A percentile compares a stretch with the other conserved stretches of the same genome.
Evolutionary conservation across 75 land plant genomes (phyloP).

Genomic region (Cryptomeria japonica): DNA sequence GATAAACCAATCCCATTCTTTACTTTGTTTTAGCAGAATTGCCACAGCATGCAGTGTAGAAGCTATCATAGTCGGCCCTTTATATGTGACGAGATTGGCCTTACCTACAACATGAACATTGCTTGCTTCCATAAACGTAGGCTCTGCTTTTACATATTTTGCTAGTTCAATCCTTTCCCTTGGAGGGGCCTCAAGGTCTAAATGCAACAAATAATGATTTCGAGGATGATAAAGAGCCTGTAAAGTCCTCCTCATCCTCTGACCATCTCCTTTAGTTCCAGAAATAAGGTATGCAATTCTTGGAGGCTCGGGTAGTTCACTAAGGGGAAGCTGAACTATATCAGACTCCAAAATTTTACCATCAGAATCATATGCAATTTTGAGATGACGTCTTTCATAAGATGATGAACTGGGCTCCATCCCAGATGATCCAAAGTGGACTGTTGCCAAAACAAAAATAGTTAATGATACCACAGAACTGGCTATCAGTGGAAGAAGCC

Average conservation of each 20-base stretch:
- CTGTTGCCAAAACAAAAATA: constrained; percentile 31
- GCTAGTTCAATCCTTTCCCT: constrained; percentile 66
- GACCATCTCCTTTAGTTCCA: constrained; percentile 66
- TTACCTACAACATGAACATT: constrained; percentile 81
- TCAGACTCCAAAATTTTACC: constrained; percentile 4
- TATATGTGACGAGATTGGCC: constrained; percentile 66
- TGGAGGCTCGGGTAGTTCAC: constrained; percentile 49
- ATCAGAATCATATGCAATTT: background rate
- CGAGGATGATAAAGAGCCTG: constrained; percentile 81
- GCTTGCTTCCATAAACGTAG: constrained; percentile 31
- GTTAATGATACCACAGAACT: constrained; percentile 58
- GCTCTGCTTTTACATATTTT: constrained; percentile 41
- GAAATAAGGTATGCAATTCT: constrained; percentile 80
- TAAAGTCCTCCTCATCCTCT: constrained; percentile 48
- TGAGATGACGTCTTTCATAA: background rate
- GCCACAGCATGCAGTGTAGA: constrained; percentile 72
- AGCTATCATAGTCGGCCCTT: constrained; percentile 83
- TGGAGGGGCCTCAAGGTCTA: constrained; percentile 68
- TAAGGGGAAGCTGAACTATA: background rate
- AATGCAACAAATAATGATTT: constrained; percentile 78
- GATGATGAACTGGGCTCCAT: background rate
- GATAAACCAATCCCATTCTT: constrained; percentile 94
- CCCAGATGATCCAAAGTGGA: background rate
- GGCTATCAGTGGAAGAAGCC: constrained; percentile 73
- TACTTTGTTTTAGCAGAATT: constrained; percentile 54